Conservation (phyloP, 139 green algal species). For the Chara braunii region DNA sequence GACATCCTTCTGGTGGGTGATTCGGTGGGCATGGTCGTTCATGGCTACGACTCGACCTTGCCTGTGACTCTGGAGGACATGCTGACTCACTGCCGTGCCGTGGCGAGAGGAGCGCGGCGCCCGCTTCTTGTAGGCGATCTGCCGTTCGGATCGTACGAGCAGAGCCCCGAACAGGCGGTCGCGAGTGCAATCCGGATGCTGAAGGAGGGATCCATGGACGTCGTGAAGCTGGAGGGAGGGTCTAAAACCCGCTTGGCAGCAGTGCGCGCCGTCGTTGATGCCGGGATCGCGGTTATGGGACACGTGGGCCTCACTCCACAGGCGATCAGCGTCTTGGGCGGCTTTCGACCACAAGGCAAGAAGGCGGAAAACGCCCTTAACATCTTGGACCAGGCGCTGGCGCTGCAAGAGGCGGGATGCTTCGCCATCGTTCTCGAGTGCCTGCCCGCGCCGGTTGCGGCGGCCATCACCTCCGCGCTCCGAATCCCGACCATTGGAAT, state of each 20-base stretch:
- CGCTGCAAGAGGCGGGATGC: conserved; percentile 79
- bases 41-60: conserved; percentile 97
- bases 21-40: conserved; percentile 92
- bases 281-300: conserved; percentile 95
- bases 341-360: conserved; percentile 85
- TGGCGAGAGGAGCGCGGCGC: conserved; percentile 63
- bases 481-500: conserved; percentile 96
- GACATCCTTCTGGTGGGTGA: conserved; percentile 95
- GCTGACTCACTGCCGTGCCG: conserved; percentile 84
- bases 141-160: conserved; percentile 87
- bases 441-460: conserved; percentile 76
- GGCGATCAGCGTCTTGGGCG: conserved; percentile 70
- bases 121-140: conserved; percentile 78
- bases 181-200: conserved; percentile 71
- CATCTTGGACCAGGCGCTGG: conserved; percentile 51
- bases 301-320: conserved; percentile 93
- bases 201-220: conserved; percentile 94
- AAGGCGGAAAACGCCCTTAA: conserved; percentile 58
- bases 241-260: conserved; percentile 54
- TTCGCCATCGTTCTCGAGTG: conserved; percentile 90
- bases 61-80: conserved; percentile 95
- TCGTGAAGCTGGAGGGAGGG: conserved; percentile 92
- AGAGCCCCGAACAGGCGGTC: conserved; percentile 57
- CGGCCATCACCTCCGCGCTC: conserved; percentile 72
- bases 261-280: conserved; percentile 69